Percentiles rank a stretch among this genome's conserved stretches.
phyloP scores from a whole-genome alignment of 2,329 filamentous ascomycete species.

The Pseudocercospora macadamiae region DNA sequence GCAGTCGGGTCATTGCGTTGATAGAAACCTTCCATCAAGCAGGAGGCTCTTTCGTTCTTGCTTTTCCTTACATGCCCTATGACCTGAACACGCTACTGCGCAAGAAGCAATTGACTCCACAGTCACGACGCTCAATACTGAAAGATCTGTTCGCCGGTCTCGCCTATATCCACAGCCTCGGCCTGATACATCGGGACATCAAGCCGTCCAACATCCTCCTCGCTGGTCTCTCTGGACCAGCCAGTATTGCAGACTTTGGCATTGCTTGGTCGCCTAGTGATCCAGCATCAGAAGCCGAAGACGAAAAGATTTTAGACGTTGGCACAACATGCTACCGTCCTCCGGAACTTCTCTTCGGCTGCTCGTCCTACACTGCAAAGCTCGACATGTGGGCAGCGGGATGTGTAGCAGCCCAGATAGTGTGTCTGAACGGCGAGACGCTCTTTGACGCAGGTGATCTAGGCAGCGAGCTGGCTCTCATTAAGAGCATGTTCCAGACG shows the following conservation, averaged over 20 bases:
- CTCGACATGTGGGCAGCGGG: slow-evolving; percentile 92
- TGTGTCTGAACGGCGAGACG: slow-evolving; percentile 58
- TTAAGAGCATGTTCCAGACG: slow-evolving; percentile 89
- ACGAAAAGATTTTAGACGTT: slow-evolving; percentile 84
- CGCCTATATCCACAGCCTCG: slow-evolving; percentile 68
- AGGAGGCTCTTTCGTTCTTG: slow-evolving; percentile 73
- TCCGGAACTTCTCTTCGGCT: slow-evolving; percentile 87
- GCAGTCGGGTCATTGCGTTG: slow-evolving; percentile 66
- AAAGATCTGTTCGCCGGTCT: slow-evolving; percentile 72
- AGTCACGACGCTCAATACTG: slow-evolving; percentile 55
- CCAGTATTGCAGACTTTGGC: slow-evolving; percentile 87
- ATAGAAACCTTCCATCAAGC: slow-evolving; percentile 72
- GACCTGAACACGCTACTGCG: slow-evolving; percentile 71
- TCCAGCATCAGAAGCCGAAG: slow-evolving; percentile 61
- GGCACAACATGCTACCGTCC: slow-evolving; percentile 90
- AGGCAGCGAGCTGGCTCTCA: slow-evolving; percentile 87
- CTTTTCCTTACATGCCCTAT: slow-evolving; percentile 80
- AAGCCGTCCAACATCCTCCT: slow-evolving; percentile 81
- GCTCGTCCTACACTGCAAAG: slow-evolving; percentile 68
- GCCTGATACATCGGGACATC: slow-evolving; percentile 89
- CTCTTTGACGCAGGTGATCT: slow-evolving; percentile 88
- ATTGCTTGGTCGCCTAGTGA: slow-evolving; percentile 76
- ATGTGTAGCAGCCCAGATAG: slow-evolving; percentile 77
- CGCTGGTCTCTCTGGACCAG: slow-evolving; percentile 60
- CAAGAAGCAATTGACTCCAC: slow-evolving; percentile 35